Evolutionary conservation across 352 stramenopile species (phyloP).

Genomic region (Phytophthora cryptogea): DNA sequence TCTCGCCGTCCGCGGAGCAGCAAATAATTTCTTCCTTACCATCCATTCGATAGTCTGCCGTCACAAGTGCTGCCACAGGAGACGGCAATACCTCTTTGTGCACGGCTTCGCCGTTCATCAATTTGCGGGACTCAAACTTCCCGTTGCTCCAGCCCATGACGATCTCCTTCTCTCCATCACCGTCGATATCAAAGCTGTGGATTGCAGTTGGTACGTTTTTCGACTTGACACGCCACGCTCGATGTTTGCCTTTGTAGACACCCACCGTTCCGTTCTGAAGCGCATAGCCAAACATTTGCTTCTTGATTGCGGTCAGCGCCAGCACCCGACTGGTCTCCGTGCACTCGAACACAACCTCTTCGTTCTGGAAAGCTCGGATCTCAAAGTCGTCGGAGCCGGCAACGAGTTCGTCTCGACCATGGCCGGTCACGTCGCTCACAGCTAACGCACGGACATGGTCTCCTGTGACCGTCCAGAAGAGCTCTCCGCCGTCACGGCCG

Average conservation of each 20-base stretch:
- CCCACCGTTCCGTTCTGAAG: slow-evolving; percentile 93
- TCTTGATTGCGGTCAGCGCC: slow-evolving; percentile 73
- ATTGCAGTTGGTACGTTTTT: slow-evolving; percentile 87
- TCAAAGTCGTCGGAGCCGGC: slow-evolving; percentile 92
- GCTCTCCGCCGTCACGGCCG: slow-evolving; percentile 72
- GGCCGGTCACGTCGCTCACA: slow-evolving; percentile 72
- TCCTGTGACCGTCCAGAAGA: slow-evolving; percentile 93
- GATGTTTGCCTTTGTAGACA: slow-evolving; percentile 89
- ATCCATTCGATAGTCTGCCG: slow-evolving; percentile 89
- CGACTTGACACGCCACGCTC: slow-evolving; percentile 92
- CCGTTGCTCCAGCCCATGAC: slow-evolving; percentile 92
- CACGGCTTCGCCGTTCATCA: slow-evolving; percentile 84
- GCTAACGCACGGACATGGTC: slow-evolving; percentile 89
- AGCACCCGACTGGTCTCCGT: slow-evolving; percentile 86
- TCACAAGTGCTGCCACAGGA: slow-evolving; percentile 70
- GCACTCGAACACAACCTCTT: slow-evolving; percentile 90
- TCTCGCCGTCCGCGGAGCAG: slow-evolving; percentile 79
- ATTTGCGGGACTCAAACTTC: slow-evolving; percentile 77
- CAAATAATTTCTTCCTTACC: slow-evolving; percentile 91
- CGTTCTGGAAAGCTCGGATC: slow-evolving; percentile 87
- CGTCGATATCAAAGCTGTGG: slow-evolving; percentile 90
- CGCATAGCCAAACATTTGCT: slow-evolving; percentile 84
- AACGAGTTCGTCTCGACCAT: slow-evolving; percentile 80
- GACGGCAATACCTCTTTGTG: slow-evolving; percentile 80
- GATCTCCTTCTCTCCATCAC: slow-evolving; percentile 88